Evolutionary conservation across 306 rosid genomes (phyloP), one percentile per base, ranked within the genome.

Genomic region (Vicia faba): DNA sequence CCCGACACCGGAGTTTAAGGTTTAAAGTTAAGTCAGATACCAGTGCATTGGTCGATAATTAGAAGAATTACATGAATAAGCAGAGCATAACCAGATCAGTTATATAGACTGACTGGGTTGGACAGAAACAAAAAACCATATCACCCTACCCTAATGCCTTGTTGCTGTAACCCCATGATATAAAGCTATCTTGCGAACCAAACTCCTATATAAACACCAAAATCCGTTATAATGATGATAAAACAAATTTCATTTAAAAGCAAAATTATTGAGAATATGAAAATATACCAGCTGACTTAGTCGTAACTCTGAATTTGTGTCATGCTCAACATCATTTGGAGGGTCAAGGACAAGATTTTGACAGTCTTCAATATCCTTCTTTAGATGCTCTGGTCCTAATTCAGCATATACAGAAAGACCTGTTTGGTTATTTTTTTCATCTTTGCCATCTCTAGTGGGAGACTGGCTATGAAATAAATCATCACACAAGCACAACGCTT

Each of bases 381-480:
- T 91, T 15, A 91, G 79, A 79, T 81, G 58, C 31, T 87, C 96
- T 0, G 92, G 78, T 73, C 96, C 96, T 56, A 87, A 78, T 19
- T 66, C 76, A 58, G 91, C 87, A 75, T 91, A 87, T 62, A 81
- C 85, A 33, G 91, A 69, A 71, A 88, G 83, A 55, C 84, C 26
- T 4, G 81, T 81, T 23, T 74, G 84, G 72, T 40, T 54, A 51
- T 57, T 69, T 6, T 68, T 79, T 51, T 72, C 89, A 39, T 63
- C 88, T 61, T 88, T 78, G 9, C 38, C 38, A 33, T 33, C 38
- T 7, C 38, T 33, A 43, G 12, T 15, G 15, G 96, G 96, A 71
- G 97, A 91, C 56, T 91, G 97, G 74, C 96, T 91, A 13, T 70
- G 91, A 61, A 91, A 74, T 12, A 91, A 70, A 73, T 91, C 97